Conservation (phyloP, 768 basidiomycete species). For the Leccinum barrowsii region DNA sequence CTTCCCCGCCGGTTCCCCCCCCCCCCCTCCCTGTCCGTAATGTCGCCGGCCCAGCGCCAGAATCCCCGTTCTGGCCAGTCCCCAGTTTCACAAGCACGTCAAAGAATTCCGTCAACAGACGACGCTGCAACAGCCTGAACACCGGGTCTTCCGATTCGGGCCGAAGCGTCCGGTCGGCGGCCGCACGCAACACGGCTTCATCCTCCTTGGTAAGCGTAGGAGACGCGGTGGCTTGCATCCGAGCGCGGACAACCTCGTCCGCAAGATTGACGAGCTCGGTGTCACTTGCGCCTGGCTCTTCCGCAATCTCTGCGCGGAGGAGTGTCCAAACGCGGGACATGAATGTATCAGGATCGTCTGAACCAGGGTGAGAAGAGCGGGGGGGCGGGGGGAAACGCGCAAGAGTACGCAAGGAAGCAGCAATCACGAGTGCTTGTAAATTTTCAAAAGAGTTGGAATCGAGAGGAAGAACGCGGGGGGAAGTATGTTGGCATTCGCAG, state of each 20-base stretch:
- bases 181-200: conserved; percentile 51
- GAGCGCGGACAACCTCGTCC: conserved; percentile 66
- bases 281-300: conserved; percentile 28
- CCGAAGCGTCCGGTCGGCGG: conserved; percentile 61
- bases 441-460: conserved; percentile 47
- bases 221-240: conserved; percentile 24
- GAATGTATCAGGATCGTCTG: conserved; percentile 36
- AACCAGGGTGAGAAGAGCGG: conserved; percentile 6
- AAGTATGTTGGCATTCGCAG: conserved; percentile 38
- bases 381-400: conserved; percentile 37
- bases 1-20: conserved; percentile 17
- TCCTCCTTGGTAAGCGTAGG: conserved; percentile 34
- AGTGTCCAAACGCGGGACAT: conserved; percentile 63
- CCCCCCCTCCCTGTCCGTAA: conserved; percentile 33
- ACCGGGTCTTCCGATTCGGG: conserved; percentile 52
- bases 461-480: conserved; percentile 69
- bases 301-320: conserved; percentile 52
- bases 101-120: conserved; percentile 45
- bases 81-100: conserved; percentile 24
- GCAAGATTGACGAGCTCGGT: conserved; percentile 67
- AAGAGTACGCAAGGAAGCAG: conserved; percentile 57
- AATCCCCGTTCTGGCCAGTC: neutral
- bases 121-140: conserved; percentile 57
- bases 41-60: conserved; percentile 15
- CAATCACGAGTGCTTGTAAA: conserved; percentile 68